These are phyloP conservation scores for Penicillium sp. DNA, from an alignment of 2,329 filamentous ascomycete genomes.

Conservation along the genomic window DNA sequence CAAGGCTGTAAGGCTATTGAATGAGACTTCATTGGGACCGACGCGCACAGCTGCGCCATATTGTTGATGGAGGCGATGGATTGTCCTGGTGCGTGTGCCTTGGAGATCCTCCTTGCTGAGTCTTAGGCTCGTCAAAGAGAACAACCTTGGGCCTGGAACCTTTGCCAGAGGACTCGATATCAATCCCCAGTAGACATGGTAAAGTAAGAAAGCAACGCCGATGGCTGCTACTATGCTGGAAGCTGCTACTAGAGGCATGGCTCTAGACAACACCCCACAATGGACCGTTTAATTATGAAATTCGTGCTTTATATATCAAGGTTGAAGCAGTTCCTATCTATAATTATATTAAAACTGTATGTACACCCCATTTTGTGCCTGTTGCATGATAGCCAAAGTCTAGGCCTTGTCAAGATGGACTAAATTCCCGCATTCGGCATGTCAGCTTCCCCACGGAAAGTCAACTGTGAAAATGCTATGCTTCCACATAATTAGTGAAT, in stretches of 20 bases:
- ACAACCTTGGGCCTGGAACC: slow-evolving; percentile 1
- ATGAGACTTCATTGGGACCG: slow-evolving; percentile 4
- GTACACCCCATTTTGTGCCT: too few relatives aligned
- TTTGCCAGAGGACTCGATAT: neutral
- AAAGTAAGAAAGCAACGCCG: neutral
- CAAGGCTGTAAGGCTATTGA: neutral
- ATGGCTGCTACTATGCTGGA: neutral
- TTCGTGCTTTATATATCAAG: neutral
- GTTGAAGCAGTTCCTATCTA: neutral
- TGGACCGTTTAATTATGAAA: neutral
- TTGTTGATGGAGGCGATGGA: neutral
- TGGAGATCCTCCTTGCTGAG: neutral
- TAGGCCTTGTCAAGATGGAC: neutral
- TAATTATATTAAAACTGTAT: too few relatives aligned
- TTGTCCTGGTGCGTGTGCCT: slow-evolving; percentile 1
- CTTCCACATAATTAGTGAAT: neutral
- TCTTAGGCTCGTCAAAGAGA: neutral
- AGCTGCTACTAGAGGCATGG: neutral
- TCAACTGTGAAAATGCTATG: neutral
- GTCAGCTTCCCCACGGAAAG: slow-evolving; percentile 1
- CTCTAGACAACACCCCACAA: neutral
- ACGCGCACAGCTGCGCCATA: slow-evolving; percentile 1
- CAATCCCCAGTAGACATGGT: neutral
- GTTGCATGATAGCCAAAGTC: neutral
- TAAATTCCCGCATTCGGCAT: slow-evolving; percentile 8